These are phyloP conservation scores for Sphagnum magellanicum DNA, from an alignment of 228 moss, liverwort and hornwort species.

Conservation along the genomic window DNA sequence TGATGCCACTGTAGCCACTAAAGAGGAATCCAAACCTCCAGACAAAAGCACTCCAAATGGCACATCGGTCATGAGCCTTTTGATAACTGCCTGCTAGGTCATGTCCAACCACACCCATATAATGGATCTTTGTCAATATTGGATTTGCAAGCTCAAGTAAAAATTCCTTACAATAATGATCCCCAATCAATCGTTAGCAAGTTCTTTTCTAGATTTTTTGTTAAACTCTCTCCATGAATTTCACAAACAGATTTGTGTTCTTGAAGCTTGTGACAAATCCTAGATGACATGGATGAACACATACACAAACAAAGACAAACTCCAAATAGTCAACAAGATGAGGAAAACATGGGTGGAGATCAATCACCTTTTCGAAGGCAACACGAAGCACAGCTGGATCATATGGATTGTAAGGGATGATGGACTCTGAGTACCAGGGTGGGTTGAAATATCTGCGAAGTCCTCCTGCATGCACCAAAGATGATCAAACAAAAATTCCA, in stretches of 20 bases:
- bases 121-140: not conserved
- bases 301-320: too few species aligned
- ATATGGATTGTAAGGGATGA: conserved; percentile 61
- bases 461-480: conserved; percentile 31
- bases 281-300: too few species aligned
- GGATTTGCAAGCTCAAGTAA: too few species aligned
- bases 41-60: conserved; percentile 95
- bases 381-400: conserved; percentile 61
- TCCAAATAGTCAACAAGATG: too few species aligned
- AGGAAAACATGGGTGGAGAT: too few species aligned
- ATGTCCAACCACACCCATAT: not conserved
- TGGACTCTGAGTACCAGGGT: conserved; percentile 46
- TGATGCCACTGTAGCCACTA: conserved; percentile 83
- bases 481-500: not conserved
- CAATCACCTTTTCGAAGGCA: conserved; percentile 68
- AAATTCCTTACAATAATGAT: too few species aligned
- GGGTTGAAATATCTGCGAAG: conserved; percentile 84
- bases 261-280: too few species aligned
- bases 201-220: too few species aligned
- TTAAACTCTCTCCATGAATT: too few species aligned
- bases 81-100: conserved; percentile 54
- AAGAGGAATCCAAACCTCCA: conserved; percentile 81
- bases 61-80: conserved; percentile 91
- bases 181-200: too few species aligned
- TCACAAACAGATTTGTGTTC: too few species aligned